phyloP scores from a whole-genome alignment of 2,329 filamentous ascomycete genomes.

The Aspergillus sp. region DNA sequence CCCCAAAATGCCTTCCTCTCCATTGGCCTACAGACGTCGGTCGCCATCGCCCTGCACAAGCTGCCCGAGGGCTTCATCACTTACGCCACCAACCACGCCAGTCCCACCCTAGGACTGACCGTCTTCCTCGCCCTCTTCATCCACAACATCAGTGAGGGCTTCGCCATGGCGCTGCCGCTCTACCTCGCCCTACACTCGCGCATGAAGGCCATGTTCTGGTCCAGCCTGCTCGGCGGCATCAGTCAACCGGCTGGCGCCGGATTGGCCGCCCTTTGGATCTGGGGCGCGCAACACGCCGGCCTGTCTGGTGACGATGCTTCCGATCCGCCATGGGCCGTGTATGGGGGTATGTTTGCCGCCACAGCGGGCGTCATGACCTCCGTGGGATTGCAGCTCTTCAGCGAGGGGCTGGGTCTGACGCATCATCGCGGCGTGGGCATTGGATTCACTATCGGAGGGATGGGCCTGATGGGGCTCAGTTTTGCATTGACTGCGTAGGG shows the following conservation, averaged over 20 bases:
- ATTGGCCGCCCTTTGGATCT: slow-evolving; percentile 83
- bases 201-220: slow-evolving; percentile 78
- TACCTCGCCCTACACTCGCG: slow-evolving; percentile 86
- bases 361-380: slow-evolving; percentile 95
- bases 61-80: slow-evolving; percentile 86
- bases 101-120: slow-evolving; percentile 79
- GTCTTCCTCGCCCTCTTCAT: slow-evolving; percentile 96
- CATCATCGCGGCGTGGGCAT: slow-evolving; percentile 38
- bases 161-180: slow-evolving; percentile 86
- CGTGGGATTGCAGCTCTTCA: slow-evolving; percentile 84
- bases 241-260: slow-evolving; percentile 84
- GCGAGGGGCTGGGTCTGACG: slow-evolving; percentile 78
- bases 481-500: slow-evolving; percentile 70
- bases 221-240: slow-evolving; percentile 76
- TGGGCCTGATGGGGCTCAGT: slow-evolving; percentile 82
- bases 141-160: slow-evolving; percentile 97
- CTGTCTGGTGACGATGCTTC: slow-evolving; percentile 19
- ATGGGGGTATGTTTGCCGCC: slow-evolving; percentile 70
- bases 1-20: slow-evolving; percentile 89
- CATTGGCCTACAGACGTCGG: slow-evolving; percentile 91
- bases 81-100: slow-evolving; percentile 95
- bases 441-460: slow-evolving; percentile 52
- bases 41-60: slow-evolving; percentile 94
- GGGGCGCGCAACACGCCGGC: slow-evolving; percentile 58
- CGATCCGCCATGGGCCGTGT: slow-evolving; percentile 53